Evolutionary conservation across 345 rosid genomes (phyloP), one percentile per base, ranked within the genome.

Genomic region (Eucalyptus erythrocorys): DNA sequence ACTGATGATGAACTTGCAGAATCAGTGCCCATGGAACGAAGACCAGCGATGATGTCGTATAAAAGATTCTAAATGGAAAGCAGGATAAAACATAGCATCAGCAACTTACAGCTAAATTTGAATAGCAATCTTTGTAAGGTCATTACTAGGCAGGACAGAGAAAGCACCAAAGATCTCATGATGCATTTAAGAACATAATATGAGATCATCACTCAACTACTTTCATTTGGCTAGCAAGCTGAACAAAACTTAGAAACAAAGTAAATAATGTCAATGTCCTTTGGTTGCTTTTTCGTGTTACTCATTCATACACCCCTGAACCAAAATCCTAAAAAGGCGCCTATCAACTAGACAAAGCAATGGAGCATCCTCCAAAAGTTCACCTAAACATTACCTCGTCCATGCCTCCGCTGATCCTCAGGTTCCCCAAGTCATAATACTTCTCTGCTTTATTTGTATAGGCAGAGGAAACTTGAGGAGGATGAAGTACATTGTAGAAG

Each of bases 1-100:
- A 95, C 91, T 90, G 95, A 95, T 91, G 99, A 97, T 88, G 99
- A 98, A 92, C 99, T 98, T 84, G 96, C 97, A 85, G 93, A 93
- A 91, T 95, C 95, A 21, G 91, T 89, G 89, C 94, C 92, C 55
- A 93, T 93, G 53, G 97, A 93, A 86, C 94, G 96, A 86, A 95
- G 96, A 90, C 99, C 94, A 34, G 96, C 89, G 53, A 97, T 97
- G 90, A 98, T 93, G 91, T 97, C 98, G 87, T 94, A 97, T 71
- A 98, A 89, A 88, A 98, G 92, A 90, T 94, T 92, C 99, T 98
- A 90, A 88, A 88, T 87, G 48, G 68, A 87, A 91, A 48, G 88
- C 82, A 76, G 82, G 47, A 76, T 10, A 76, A 26, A 76, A 76
- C 82, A 76, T 37, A 76, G 47, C 82, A 76, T 76, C 82, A 76